phyloP scores from a whole-genome alignment of 306 rosid species.

The Arachis hypogaea region DNA sequence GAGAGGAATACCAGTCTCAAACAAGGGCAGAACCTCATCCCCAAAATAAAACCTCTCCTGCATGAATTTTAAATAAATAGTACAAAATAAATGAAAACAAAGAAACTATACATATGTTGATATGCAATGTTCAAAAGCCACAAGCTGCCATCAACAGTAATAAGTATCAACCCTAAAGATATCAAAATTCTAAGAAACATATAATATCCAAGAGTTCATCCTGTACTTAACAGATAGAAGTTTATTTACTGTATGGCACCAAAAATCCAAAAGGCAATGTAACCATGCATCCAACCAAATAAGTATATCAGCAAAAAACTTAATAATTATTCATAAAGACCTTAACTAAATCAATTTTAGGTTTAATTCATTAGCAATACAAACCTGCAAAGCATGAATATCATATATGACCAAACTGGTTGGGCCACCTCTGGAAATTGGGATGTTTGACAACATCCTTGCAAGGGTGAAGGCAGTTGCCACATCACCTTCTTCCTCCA shows the following conservation, averaged over 20 bases:
- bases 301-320: background rate
- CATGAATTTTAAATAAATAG: slow-evolving; percentile 7
- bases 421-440: slow-evolving; percentile 97
- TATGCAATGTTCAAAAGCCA: background rate
- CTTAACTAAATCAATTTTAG: slow-evolving; percentile 16
- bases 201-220: too few species aligned
- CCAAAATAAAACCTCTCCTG: slow-evolving; percentile 99
- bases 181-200: too few species aligned
- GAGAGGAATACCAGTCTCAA: slow-evolving; percentile 96
- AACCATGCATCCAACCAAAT: background rate
- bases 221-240: too few species aligned
- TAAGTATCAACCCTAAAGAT: too few species aligned
- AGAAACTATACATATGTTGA: background rate
- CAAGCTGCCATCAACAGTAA: background rate
- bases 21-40: slow-evolving; percentile 92
- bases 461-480: slow-evolving; percentile 99
- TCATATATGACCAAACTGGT: slow-evolving; percentile 90
- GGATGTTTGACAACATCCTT: slow-evolving; percentile 90
- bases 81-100: slow-evolving; percentile 3
- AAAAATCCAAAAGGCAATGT: background rate
- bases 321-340: background rate
- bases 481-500: slow-evolving; percentile 99
- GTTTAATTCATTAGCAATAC: slow-evolving; percentile 23
- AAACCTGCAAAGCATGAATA: slow-evolving; percentile 97
- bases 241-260: too few species aligned